A percentile compares a stretch with the other conserved stretches of the same genome.
These are phyloP conservation scores for Talaromyces albobiverticillius DNA, from an alignment of 2,329 filamentous ascomycete genomes.

Conservation along the genomic window DNA sequence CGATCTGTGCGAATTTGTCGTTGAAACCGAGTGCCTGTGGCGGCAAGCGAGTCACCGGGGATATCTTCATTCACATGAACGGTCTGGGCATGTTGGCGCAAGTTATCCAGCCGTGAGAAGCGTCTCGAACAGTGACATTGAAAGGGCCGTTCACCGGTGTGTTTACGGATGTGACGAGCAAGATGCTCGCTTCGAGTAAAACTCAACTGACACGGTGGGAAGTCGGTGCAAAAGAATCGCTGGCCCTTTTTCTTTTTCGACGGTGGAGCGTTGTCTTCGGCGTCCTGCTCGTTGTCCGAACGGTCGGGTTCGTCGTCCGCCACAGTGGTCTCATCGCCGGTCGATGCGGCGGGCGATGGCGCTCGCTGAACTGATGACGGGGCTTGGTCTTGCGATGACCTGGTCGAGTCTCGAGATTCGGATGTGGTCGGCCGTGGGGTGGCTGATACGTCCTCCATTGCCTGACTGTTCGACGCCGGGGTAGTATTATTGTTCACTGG, in stretches of 20 bases:
- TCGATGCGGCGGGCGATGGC: conserved; percentile 49
- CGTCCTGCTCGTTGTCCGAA: conserved; percentile 62
- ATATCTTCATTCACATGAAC: conserved; percentile 98
- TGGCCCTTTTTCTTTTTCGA: conserved; percentile 96
- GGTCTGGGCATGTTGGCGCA: conserved; percentile 94
- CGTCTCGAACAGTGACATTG: conserved; percentile 91
- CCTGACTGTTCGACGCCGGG: conserved; percentile 44
- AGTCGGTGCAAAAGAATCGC: conserved; percentile 93
- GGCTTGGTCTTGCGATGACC: conserved; percentile 21
- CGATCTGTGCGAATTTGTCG: conserved; percentile 86
- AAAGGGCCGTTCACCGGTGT: conserved; percentile 94
- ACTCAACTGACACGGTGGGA: conserved; percentile 87
- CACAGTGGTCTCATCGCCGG: conserved; percentile 67
- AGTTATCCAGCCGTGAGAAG: conserved; percentile 91
- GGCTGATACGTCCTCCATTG: conserved; percentile 54
- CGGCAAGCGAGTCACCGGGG: conserved; percentile 86
- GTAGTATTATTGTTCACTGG: conserved; percentile 56
- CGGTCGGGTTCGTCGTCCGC: conserved; percentile 70
- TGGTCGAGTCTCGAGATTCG: conserved; percentile 32
- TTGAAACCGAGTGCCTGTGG: conserved; percentile 87
- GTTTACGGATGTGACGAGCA: conserved; percentile 94
- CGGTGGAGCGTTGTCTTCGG: conserved; percentile 53
- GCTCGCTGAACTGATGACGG: conserved; percentile 32
- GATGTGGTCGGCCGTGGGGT: too few relatives aligned
- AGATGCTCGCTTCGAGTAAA: conserved; percentile 96